Percentiles rank a stretch among this genome's conserved stretches.
Evolutionary conservation across 2,329 filamentous ascomycete species (phyloP).

Genomic region (Sodiomyces alkalinus): DNA sequence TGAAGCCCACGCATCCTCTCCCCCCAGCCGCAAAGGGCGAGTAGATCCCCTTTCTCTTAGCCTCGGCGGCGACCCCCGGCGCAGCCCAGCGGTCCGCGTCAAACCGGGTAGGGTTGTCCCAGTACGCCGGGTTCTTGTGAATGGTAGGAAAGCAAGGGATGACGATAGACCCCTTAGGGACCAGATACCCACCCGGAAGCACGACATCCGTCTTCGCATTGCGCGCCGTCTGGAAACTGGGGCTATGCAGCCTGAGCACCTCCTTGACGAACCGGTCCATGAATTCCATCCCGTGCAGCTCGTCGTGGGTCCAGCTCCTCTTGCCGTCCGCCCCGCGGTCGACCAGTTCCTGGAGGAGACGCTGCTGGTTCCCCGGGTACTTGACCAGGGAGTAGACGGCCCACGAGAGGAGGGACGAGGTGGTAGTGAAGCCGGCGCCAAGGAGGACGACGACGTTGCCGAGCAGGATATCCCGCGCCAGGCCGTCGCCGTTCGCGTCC

Average conservation of each 20-base stretch:
- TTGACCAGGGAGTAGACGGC: slow-evolving; percentile 35
- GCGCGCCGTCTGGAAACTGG: slow-evolving; percentile 44
- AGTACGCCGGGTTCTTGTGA: slow-evolving; percentile 36
- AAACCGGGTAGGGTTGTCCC: slow-evolving; percentile 42
- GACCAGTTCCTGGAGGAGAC: slow-evolving; percentile 41
- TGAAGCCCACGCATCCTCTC: slow-evolving; percentile 48
- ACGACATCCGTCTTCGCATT: slow-evolving; percentile 40
- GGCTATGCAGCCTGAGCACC: slow-evolving; percentile 42
- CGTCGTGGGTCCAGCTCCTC: slow-evolving; percentile 29
- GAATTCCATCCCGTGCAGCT: slow-evolving; percentile 31
- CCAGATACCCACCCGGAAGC: slow-evolving; percentile 41
- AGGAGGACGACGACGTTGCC: slow-evolving; percentile 32
- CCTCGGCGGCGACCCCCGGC: slow-evolving; percentile 30
- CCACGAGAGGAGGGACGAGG: slow-evolving; percentile 42
- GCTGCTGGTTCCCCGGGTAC: slow-evolving; percentile 40
- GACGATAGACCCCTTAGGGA: slow-evolving; percentile 35
- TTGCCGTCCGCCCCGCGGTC: slow-evolving; percentile 28
- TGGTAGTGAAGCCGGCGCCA: slow-evolving; percentile 46
- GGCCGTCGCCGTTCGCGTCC: slow-evolving; percentile 37
- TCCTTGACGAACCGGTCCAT: slow-evolving; percentile 46
- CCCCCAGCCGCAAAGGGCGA: slow-evolving; percentile 42
- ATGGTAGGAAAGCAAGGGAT: slow-evolving; percentile 37
- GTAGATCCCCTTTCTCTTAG: too few relatives aligned
- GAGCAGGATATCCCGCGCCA: slow-evolving; percentile 27
- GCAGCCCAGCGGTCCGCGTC: slow-evolving; percentile 45